Base-by-base conservation (phyloP, 208 protist species). In the Crithidia mellificae region DNA sequence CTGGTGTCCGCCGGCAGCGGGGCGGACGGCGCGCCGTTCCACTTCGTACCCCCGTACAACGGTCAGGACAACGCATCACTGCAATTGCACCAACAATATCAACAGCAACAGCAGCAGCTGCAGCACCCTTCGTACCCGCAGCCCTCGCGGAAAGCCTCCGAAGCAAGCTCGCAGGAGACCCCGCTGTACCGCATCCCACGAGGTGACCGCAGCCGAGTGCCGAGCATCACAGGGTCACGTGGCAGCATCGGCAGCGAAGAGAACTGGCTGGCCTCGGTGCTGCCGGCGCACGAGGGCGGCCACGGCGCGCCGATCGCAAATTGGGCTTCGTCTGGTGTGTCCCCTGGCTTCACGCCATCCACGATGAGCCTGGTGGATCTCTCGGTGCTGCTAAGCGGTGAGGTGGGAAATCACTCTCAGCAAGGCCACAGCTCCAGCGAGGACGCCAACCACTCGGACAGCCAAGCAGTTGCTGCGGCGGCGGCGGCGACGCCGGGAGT, bases 251-350 rank as follows among this genome's bases (percentile, higher is more conserved):
- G 22, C 46, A 55, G 32, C 22, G 59, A 46, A 32, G 59, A 65
- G 46, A 65, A 30, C 19, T 65, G 59, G 59, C 32, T 55, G 20
- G 34, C 59, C 22, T 7, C 44, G 22, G 32, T 65, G 44, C 27
- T 30, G 29, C 44, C 44, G 1, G 39, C 34, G 20, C 3, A 27
- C 14, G 39, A 29, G 8, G 25, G 12, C 25, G 17, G 27, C 39
- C 4, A 11, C 25, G 55, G 39, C 3, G 55, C 4, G 39, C 41
- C 22, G 2, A 2, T 34, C 36, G 2, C 24, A 4, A 25, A 25
- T 5, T 53, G 57, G 57, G 6, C 19, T 2, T 36, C 39, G 8
- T 51, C n/a, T 14, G 50, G 20, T 2, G 43, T 57, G 36, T 55
- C 50, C 19, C 32, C 38, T 15, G 44, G 38, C 43, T 52, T 59